Base-by-base conservation (phyloP, 441 rosid species). In the Gossypium gossypioides region DNA sequence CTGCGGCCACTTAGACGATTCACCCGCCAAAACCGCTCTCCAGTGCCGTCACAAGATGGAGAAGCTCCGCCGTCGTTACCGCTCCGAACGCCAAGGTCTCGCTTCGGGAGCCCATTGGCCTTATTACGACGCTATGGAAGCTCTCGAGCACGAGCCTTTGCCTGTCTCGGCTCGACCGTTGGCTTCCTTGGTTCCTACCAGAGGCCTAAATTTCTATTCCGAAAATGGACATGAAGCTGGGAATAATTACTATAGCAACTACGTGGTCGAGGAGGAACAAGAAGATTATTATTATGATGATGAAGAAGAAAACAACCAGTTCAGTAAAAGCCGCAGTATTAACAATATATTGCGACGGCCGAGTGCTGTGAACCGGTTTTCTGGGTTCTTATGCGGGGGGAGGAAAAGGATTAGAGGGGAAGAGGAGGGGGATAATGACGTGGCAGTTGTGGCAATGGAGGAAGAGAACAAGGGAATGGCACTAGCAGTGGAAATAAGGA, bases 1-100 rank as follows among this genome's bases (percentile, higher is more conserved):
- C 32, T 87, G 84, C 72, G 84, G 84, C 82, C 76, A 74, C 50
- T 56, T 62, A 75, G 82, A 75, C 51, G 42, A 73, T 54, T 71
- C 74, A 9, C 61, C 72, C 24, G 71, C 77, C 24, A 76, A 84
- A 66, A 75, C 91, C 63, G 18, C 87, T 3, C 73, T 78, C 32
- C 88, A 85, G 82, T 87, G 88, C 74, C 78, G 86, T 16, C 86
- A 84, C 77, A 85, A 84, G 86, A 85, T 85, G 76, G 88, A 85
- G 81, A 87, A 85, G 81, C 76, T 85, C 69, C 87, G 91, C 16
- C 83, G 85, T 48, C 83, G 88, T 62, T 85, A 81, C 82, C 79
- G 83, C 70, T 40, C 83, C 0, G 84, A 84, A 76, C 76, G 79
- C 10, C 82, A 83, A 55, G 80, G 81, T 59, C 65, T 65, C 75